phyloP scores from a whole-genome alignment of 371 early-diverging fungal species.

The Lichtheimia ramosa region DNA sequence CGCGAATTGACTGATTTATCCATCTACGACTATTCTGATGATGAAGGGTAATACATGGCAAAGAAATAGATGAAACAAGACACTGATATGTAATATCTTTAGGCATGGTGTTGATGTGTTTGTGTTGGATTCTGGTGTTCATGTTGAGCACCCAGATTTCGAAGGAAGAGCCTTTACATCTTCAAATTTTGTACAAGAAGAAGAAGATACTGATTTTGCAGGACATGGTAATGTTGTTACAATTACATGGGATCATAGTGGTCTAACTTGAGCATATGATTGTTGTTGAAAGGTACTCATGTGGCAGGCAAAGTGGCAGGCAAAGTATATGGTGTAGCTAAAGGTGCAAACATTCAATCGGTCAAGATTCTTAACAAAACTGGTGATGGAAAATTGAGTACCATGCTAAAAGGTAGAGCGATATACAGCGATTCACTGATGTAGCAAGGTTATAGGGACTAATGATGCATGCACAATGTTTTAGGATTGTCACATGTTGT shows the following conservation, averaged over 20 bases:
- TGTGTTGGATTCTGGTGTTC: constrained; percentile 59
- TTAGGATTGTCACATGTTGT: constrained; percentile 24
- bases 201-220: constrained; percentile 62
- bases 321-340: constrained; percentile 71
- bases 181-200: constrained; percentile 45
- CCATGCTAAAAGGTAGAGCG: constrained; percentile 63
- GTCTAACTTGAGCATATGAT: background rate
- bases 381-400: constrained; percentile 60
- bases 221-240: constrained; percentile 68
- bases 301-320: constrained; percentile 78
- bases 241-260: background rate
- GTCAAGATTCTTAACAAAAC: constrained; percentile 64
- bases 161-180: constrained; percentile 71
- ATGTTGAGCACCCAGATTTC: constrained; percentile 72
- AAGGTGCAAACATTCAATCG: constrained; percentile 67
- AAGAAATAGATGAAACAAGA: background rate
- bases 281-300: constrained; percentile 58
- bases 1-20: constrained; percentile 1
- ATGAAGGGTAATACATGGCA: constrained; percentile 10
- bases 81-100: no score
- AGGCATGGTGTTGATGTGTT: constrained; percentile 21
- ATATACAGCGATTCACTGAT: background rate
- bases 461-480: background rate
- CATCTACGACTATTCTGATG: constrained; percentile 12
- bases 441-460: background rate